Evolutionary conservation across 1,139 yeast species (phyloP), one percentile per base, ranked within the genome.

Genomic region (Candida albicans): DNA sequence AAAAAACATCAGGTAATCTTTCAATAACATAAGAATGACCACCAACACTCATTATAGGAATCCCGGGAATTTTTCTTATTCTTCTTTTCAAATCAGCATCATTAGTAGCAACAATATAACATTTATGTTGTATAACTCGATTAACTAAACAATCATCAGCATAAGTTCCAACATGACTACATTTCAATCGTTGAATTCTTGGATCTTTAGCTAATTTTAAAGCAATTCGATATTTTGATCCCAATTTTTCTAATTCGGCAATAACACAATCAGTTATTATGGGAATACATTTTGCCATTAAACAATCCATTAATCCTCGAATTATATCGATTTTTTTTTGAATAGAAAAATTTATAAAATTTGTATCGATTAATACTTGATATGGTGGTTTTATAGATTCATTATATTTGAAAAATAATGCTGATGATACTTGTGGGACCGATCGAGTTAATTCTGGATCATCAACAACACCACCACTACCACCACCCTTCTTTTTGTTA

Each of bases 51-150:
- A 93, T 82, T 37, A 93, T 74, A 9, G 99, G 99, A 50, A 93
- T 87, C 57, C 99, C 99, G 1, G 98, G 99, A 12, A 93, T 90
- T 66, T 93, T 93, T 68, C 99, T 80, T 35, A 93, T 79, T 64
- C 99, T 79, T 59, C 97, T 82, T 64, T 93, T 93, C 61, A 93
- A 73, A 57, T 93, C 98, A n/a, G 96, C 97, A 82, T 93, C 99
- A 65, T 93, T 93, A 1, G 98, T 91, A 37, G 99, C 99, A 34
- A 93, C 98, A 45, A 93, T 91, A 61, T 83, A 93, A 66, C 99
- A 93, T 62, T 93, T 93, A 67, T 93, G 98, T 59, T 91, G 98
- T 66, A 91, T 79, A 6, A 93, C 96, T 53, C 99, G 75, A 61
- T 87, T 84, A 25, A 93, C 98, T 33, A 93, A 67, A 65, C 99